Base-by-base conservation (phyloP, 352 stramenopile genomes). In the Phytophthora pisi region DNA sequence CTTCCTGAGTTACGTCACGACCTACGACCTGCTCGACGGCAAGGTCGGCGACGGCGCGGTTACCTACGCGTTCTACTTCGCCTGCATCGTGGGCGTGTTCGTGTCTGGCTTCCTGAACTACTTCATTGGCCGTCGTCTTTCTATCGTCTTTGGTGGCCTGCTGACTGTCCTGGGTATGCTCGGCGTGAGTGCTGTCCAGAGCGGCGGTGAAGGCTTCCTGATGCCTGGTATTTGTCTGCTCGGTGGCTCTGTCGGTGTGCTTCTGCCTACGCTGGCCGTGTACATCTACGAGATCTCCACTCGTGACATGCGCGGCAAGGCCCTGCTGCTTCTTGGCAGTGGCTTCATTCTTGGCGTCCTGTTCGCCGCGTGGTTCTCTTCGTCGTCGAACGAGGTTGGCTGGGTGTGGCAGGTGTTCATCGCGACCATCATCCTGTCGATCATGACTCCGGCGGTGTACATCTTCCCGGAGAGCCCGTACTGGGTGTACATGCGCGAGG, bases 241-340 rank as follows among this genome's bases (percentile, higher is more conserved):
- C 8, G 84, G 82, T 20, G 65, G 61, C 15, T 74, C 82, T 0
- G 71, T 91, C 1, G 88, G 88, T 46, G 58, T 92, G n/a, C 57
- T 96, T 20, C 40, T 94, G 43, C 88, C 86, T 31, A 90, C 88
- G 5, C 69, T 96, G 24, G 75, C 84, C 23, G 84, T 91, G 49
- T 96, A 96, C 72, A 91, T 94, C 50, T 96, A 91, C 70, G 88
- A 96, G 64, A 90, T 96, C 49, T 92, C 88, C 11, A 93, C 88
- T 42, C 81, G 77, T 7, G 86, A 94, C 38, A 94, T 94, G 86
- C 86, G 88, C 45, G 80, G 84, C 57, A 94, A 94, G 71, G 83
- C 84, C 43, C 57, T 96, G 58, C 68, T 96, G 43, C 73, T 93
- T 54, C 70, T 96, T 0, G 87, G 84, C 15, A 70, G 88, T 64